phyloP scores from a whole-genome alignment of 2,329 filamentous ascomycete species.

The Hysterium pulicare region DNA sequence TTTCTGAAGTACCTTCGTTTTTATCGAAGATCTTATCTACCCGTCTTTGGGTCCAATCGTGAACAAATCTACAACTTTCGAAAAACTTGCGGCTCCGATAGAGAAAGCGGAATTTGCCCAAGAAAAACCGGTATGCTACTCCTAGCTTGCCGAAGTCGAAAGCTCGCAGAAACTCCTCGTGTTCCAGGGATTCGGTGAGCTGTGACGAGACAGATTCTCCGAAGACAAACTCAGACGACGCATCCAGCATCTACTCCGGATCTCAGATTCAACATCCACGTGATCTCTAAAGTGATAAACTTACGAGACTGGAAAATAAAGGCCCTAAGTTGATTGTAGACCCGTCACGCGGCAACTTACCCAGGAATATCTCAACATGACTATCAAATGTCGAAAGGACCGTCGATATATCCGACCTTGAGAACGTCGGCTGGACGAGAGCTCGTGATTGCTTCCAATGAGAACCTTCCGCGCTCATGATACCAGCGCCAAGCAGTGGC shows the following conservation, averaged over 20 bases:
- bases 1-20: slow-evolving; percentile 7
- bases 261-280: not conserved
- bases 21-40: slow-evolving; percentile 31
- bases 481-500: not conserved
- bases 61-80: slow-evolving; percentile 3
- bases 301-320: slow-evolving; percentile 11
- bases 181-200: slow-evolving; percentile 18
- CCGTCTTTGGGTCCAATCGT: slow-evolving; percentile 34
- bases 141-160: slow-evolving; percentile 34
- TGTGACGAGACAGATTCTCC: slow-evolving; percentile 32
- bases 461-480: not conserved
- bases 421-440: not conserved
- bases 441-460: not conserved
- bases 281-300: not conserved
- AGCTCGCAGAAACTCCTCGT: slow-evolving; percentile 14
- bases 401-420: not conserved
- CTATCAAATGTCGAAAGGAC: not conserved
- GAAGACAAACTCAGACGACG: slow-evolving; percentile 42
- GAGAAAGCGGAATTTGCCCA: slow-evolving; percentile 17
- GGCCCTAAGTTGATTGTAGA: slow-evolving; percentile 9
- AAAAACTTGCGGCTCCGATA: not conserved
- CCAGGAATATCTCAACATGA: not conserved
- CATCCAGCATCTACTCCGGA: slow-evolving; percentile 34
- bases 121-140: slow-evolving; percentile 28
- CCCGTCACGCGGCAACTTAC: slow-evolving; percentile 6